Percentiles rank a stretch among this genome's conserved stretches.
Conservation (phyloP, 2,329 filamentous ascomycete genomes). For the Tolypocladium album region DNA sequence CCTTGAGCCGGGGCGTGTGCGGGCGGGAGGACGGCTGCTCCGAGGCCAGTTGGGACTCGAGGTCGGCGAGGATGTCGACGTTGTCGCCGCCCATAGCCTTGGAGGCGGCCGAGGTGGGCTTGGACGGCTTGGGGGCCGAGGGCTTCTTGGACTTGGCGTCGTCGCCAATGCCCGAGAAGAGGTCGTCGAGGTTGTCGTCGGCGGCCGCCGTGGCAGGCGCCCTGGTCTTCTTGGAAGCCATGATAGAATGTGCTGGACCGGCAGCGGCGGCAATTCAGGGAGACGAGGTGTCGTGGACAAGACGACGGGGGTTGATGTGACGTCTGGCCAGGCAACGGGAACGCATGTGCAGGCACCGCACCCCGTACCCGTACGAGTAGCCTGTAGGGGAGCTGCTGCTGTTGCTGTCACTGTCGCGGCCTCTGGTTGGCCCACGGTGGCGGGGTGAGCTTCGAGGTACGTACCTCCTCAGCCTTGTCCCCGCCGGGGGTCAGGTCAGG, state of each 20-base stretch:
- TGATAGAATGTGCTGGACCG: conserved; percentile 18
- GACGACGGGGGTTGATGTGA: not conserved
- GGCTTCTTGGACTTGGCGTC: conserved; percentile 40
- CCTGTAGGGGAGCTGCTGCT: not conserved
- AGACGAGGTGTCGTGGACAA: not conserved
- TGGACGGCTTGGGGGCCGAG: conserved; percentile 24
- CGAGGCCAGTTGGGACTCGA: conserved; percentile 61
- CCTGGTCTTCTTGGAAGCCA: conserved; percentile 53
- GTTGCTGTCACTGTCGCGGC: not conserved
- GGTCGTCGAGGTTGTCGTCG: conserved; percentile 54
- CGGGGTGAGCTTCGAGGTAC: not conserved
- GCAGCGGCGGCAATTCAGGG: not conserved
- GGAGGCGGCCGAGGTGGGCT: conserved; percentile 29
- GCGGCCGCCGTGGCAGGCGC: conserved; percentile 35
- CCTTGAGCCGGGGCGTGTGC: conserved; percentile 67
- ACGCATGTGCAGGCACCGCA: not conserved
- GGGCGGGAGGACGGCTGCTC: conserved; percentile 65
- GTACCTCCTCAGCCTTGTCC: not conserved
- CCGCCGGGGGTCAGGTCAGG: not conserved
- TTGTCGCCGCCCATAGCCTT: conserved; percentile 44
- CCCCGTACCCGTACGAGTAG: no score
- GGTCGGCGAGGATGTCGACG: conserved; percentile 70
- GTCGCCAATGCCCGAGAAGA: conserved; percentile 52
- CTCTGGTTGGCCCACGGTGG: not conserved
- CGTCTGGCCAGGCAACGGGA: not conserved